Base-by-base conservation (phyloP, 257 asterid species). In the Rhazya stricta region DNA sequence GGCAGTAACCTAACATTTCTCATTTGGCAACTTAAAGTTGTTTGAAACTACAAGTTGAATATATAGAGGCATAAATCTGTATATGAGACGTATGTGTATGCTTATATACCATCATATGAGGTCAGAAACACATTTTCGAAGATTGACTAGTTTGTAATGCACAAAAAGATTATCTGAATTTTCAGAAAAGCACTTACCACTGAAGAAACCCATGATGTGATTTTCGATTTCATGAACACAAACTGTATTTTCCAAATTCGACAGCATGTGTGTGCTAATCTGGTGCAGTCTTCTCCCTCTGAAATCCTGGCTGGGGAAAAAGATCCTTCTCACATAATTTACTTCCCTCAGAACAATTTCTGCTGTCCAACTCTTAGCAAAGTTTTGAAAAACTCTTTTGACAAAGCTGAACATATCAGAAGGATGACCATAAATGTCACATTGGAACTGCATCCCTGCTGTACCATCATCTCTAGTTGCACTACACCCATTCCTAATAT, bases 371-470 rank as follows among this genome's bases (percentile, higher is more conserved):
- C 88, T 91, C 83, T 88, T 86, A 50, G 89, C 80, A 80, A 90
- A 94, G 86, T 84, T 94, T 79, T 79, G 90, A 82, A 94, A 94
- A 79, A 91, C 98, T 83, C 89, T 97, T 81, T 94, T 94, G 41
- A 94, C 96, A 72, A 94, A 94, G 71, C 98, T 97, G 65, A 91
- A 94, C 98, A 94, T 94, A 84, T 94, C 98, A 68, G 97, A 94
- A 71, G 96, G 97, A 85, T 91, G 98, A 74, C 77, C 89, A 76
- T 97, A 94, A 19, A 96, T 96, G 81, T 90, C 90, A 77, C 98
- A 91, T 82, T 94, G 94, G 74, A 94, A 94, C 82, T 94, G 97
- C 97, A 94, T 91, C 85, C 90, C 96, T 16, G 89, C 83, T 72
- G 88, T 78, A 79, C 94, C 93, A 61, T 79, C 85, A 73, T 81